Conservation (phyloP, 805 yeast genomes). For the Sugiyamaella chiloensis region DNA sequence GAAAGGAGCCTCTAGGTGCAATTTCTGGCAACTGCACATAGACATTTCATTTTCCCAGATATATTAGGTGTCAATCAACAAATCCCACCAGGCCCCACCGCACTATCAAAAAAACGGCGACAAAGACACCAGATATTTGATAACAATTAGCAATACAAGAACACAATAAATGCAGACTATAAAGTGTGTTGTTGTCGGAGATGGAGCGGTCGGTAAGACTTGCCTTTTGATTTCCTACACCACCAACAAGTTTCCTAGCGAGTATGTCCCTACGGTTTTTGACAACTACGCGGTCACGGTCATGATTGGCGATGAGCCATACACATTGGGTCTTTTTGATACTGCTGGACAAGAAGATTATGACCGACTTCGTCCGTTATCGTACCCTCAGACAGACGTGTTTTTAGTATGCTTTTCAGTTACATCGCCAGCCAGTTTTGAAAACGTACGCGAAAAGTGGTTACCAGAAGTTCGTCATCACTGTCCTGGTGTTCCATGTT, state of each 20-base stretch:
- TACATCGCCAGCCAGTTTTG: slow-evolving; percentile 95
- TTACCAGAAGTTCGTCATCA: slow-evolving; percentile 97
- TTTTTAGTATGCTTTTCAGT: slow-evolving; percentile 94
- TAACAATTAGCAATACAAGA: background rate
- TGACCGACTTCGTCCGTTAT: slow-evolving; percentile 92
- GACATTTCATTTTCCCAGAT: background rate
- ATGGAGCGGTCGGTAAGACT: slow-evolving; percentile 99
- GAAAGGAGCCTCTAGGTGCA: background rate
- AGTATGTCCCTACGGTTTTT: slow-evolving; percentile 97
- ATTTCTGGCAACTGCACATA: slow-evolving; percentile 3
- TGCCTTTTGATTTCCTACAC: slow-evolving; percentile 94
- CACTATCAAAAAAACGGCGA: no score
- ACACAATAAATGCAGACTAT: slow-evolving; percentile 33
- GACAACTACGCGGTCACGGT: slow-evolving; percentile 57
- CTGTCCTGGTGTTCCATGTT: slow-evolving; percentile 97
- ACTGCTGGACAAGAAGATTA: slow-evolving; percentile 99
- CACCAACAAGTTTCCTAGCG: slow-evolving; percentile 95
- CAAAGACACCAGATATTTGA: no score
- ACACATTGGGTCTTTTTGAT: slow-evolving; percentile 94
- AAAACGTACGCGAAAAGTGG: slow-evolving; percentile 98
- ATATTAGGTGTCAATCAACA: no score
- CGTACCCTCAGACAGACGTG: slow-evolving; percentile 96
- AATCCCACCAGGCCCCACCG: no score
- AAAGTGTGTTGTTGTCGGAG: slow-evolving; percentile 98
- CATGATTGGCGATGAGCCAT: slow-evolving; percentile 93